These are phyloP conservation scores for Tolypocladium ovalisporum DNA, from an alignment of 2,329 filamentous ascomycete species.

Conservation along the genomic window DNA sequence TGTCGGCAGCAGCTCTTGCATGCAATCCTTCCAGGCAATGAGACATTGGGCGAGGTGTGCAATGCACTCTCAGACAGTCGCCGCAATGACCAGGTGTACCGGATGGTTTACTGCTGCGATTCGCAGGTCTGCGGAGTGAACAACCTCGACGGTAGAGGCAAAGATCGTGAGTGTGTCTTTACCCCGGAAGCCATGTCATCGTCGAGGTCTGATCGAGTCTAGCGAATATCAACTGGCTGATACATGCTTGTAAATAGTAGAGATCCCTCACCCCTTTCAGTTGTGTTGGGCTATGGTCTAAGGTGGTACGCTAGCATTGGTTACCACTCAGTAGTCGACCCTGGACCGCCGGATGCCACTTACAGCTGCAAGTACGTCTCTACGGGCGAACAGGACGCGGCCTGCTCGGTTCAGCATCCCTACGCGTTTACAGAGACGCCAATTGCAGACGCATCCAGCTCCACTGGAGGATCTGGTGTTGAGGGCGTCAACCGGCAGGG, in stretches of 20 bases:
- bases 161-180: conserved; percentile 29
- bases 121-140: conserved; percentile 37
- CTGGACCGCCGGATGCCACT: conserved; percentile 8
- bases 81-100: conserved; percentile 20
- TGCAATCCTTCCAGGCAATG: conserved; percentile 13
- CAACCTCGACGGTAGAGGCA: conserved; percentile 16
- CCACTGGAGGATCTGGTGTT: background rate
- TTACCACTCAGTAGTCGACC: conserved; percentile 12
- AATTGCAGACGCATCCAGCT: background rate
- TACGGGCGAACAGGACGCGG: background rate
- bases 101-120: conserved; percentile 41
- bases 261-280: conserved; percentile 4
- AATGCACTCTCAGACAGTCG: conserved; percentile 15
- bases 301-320: conserved; percentile 12
- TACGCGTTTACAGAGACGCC: background rate
- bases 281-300: background rate
- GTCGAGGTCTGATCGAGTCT: conserved; percentile 4
- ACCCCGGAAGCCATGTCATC: background rate
- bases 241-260: conserved; percentile 40
- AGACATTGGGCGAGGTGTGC: conserved; percentile 21
- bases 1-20: conserved; percentile 23
- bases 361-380: conserved; percentile 10
- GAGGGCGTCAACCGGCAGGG: background rate
- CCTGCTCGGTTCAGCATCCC: background rate
- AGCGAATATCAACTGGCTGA: conserved; percentile 42